Percentiles rank a stretch among this genome's conserved stretches.
phyloP scores from a whole-genome alignment of 2,329 filamentous ascomycete genomes.

The Myriosclerotinia scirpicola region DNA sequence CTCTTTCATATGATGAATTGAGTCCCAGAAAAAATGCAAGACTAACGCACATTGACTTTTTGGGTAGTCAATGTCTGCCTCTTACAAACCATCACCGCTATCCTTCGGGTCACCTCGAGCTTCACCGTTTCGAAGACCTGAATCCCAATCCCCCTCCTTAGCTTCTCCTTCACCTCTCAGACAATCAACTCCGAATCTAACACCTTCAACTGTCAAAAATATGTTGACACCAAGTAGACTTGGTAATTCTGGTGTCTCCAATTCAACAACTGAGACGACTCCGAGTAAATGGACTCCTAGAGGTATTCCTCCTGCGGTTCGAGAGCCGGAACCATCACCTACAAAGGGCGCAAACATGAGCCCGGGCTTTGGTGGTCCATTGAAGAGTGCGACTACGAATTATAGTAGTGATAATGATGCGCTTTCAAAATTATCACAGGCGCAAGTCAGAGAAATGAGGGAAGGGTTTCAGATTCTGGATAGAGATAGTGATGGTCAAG shows the following conservation, averaged over 20 bases:
- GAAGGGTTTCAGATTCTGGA: constrained; percentile 95
- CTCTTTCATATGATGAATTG: constrained; percentile 10
- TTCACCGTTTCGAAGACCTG: constrained; percentile 63
- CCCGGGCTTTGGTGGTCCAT: constrained; percentile 37
- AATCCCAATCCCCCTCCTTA: constrained; percentile 57
- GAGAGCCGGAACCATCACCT: constrained; percentile 41
- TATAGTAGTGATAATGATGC: constrained; percentile 45
- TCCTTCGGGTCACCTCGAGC: constrained; percentile 70
- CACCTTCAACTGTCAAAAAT: constrained; percentile 58
- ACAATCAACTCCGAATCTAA: constrained; percentile 59
- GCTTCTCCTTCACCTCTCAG: constrained; percentile 66
- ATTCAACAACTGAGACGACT: constrained; percentile 38
- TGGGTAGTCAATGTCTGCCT: constrained; percentile 40
- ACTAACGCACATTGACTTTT: constrained; percentile 12
- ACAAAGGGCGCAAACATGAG: constrained; percentile 36
- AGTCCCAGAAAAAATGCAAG: constrained; percentile 16
- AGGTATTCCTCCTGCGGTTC: constrained; percentile 39
- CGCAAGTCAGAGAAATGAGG: constrained; percentile 82
- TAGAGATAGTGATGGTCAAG: constrained; percentile 78
- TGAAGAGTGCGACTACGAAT: constrained; percentile 26
- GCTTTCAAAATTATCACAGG: constrained; percentile 72
- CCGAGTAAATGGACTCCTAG: constrained; percentile 36
- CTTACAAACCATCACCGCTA: constrained; percentile 70
- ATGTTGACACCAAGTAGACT: constrained; percentile 45
- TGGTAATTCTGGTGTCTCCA: constrained; percentile 44